These are phyloP conservation scores for Choricystis sp. DNA, from an alignment of 139 green algal genomes.

Conservation along the genomic window DNA sequence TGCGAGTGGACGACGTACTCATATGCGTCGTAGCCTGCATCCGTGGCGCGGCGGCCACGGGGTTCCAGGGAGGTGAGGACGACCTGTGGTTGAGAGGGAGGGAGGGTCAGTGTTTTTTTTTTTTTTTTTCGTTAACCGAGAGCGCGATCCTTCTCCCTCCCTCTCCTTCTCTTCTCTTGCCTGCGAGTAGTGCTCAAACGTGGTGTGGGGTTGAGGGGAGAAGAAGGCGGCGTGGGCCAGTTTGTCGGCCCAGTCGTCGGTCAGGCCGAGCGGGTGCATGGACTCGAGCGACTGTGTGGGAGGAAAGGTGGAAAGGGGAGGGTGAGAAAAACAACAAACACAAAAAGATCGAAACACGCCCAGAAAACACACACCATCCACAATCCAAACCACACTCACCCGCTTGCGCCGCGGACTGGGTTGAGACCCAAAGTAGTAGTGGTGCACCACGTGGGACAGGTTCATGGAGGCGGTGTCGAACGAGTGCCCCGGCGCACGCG, in stretches of 20 bases:
- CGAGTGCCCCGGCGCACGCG: slow-evolving; percentile 56
- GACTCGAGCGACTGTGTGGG: slow-evolving; percentile 9
- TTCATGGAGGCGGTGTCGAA: slow-evolving; percentile 77
- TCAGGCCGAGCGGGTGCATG: slow-evolving; percentile 64
- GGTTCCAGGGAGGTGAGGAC: slow-evolving; percentile 68
- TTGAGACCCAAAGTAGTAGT: background rate
- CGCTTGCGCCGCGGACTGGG: background rate
- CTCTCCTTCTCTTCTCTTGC: too few species aligned
- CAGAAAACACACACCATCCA: background rate
- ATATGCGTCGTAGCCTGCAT: slow-evolving; percentile 55
- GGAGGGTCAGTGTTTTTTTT: background rate
- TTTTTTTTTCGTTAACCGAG: too few species aligned
- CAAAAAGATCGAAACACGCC: slow-evolving; percentile 32
- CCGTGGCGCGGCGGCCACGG: slow-evolving; percentile 2
- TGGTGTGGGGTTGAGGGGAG: slow-evolving; percentile 35
- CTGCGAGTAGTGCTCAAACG: slow-evolving; percentile 83
- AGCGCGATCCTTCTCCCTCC: too few species aligned
- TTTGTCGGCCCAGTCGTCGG: slow-evolving; percentile 73
- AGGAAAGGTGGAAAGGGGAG: background rate
- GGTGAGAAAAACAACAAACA: background rate
- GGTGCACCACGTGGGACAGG: slow-evolving; percentile 50
- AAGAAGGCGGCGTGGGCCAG: slow-evolving; percentile 48
- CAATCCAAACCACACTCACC: background rate
- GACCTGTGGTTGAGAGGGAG: slow-evolving; percentile 28
- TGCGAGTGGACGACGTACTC: slow-evolving; percentile 84